Base-by-base conservation (phyloP, 805 yeast genomes). In the Torulaspora microellipsoides region DNA sequence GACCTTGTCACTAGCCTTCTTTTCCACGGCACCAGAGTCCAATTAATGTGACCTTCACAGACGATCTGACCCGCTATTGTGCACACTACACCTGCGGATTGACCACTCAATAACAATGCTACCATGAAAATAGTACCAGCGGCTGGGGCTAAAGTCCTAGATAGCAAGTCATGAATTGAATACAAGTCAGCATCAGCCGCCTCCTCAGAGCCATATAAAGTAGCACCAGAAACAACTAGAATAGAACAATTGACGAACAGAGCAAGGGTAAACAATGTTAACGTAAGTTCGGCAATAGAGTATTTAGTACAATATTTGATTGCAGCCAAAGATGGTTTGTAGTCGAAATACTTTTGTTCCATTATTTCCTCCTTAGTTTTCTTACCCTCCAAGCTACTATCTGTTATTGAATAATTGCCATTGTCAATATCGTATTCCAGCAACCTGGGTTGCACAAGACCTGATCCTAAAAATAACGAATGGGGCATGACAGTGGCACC, bases 401-500 rank as follows among this genome's bases (percentile, higher is more conserved):
- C 50, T 23, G 61, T 43, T 1, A 68, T 55, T 15, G 58, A 54
- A 52, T 69, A 72, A 52, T 71, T 68, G 15, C 83, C 83, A 51
- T 80, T 69, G 41, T 75, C 71, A 8, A 75, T 61, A 58, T 88
- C 96, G 57, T 67, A 88, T 34, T 87, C 95, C 56, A 79, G 74
- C 34, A 88, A 69, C 50, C 96, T 72, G 15, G 95, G 87, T 63
- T 88, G 95, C 8, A 87, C 96, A 43, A 87, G 70, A 11, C 89
- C 95, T 0, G 91, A 83, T 0, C 96, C 96, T 42, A 88, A 69
- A 59, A 85, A 88, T 36, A 88, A 69, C 2, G 90, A 81, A 60
- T 88, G 96, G 4, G 96, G 96, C 96, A 88, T 88, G 17, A 88
- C 95, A 0, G 96, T 88, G 11, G 96, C 96, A 46, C 96, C 96